Conservation (phyloP, 139 green algal species). For the Closterium sp. region DNA sequence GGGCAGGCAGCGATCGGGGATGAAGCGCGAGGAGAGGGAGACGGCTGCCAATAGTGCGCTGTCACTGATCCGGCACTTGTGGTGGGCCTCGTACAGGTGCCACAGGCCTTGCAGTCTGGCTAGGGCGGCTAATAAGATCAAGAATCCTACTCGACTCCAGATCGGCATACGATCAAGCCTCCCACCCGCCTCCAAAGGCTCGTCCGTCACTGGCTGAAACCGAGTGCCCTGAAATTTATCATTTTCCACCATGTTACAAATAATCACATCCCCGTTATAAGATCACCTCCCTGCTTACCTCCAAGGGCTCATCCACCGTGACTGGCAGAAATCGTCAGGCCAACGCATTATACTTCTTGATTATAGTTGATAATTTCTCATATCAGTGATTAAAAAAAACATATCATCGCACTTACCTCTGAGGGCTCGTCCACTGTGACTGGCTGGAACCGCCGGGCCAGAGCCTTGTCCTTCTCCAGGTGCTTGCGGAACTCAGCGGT, state of each 20-base stretch:
- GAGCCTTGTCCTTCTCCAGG: slow-evolving; percentile 90
- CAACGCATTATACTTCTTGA: slow-evolving; percentile 86
- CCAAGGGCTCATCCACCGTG: slow-evolving; percentile 34
- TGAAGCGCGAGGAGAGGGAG: slow-evolving; percentile 65
- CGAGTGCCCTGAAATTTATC: neutral
- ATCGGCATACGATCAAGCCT: neutral
- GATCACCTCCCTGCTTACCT: neutral
- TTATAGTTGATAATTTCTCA: too few relatives aligned
- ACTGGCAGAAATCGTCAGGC: slow-evolving; percentile 86
- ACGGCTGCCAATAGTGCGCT: slow-evolving; percentile 62
- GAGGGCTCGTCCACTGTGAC: slow-evolving; percentile 45
- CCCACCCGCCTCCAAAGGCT: neutral
- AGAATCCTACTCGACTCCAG: neutral
- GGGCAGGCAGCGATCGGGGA: slow-evolving; percentile 83
- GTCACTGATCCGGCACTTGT: slow-evolving; percentile 67
- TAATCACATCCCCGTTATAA: neutral
- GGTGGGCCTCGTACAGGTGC: slow-evolving; percentile 85
- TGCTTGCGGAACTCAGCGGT: slow-evolving; percentile 80
- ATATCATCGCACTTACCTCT: slow-evolving; percentile 5
- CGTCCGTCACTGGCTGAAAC: neutral
- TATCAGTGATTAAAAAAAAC: too few relatives aligned
- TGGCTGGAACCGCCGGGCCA: slow-evolving; percentile 90
- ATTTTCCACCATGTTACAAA: neutral
- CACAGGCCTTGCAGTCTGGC: slow-evolving; percentile 73
- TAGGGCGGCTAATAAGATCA: slow-evolving; percentile 56